phyloP scores from a whole-genome alignment of 2,329 filamentous ascomycete genomes.

The Pseudofabraea citricarpa region DNA sequence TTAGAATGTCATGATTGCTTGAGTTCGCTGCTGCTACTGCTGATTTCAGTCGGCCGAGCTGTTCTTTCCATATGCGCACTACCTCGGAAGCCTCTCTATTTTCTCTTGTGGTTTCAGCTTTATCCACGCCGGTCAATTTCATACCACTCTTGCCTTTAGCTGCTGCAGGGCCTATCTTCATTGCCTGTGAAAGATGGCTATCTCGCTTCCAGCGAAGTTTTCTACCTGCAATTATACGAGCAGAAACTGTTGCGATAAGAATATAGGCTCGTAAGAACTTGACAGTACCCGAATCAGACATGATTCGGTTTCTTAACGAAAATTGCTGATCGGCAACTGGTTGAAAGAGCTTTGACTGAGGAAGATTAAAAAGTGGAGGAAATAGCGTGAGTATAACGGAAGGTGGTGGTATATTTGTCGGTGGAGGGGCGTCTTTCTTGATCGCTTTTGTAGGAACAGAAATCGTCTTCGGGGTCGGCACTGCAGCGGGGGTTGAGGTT shows the following conservation, averaged over 20 bases:
- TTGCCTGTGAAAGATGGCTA: slow-evolving; percentile 75
- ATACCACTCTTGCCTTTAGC: slow-evolving; percentile 76
- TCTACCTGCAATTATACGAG: slow-evolving; percentile 78
- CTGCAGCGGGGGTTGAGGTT: neutral
- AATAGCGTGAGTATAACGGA: slow-evolving; percentile 77
- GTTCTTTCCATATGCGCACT: slow-evolving; percentile 67
- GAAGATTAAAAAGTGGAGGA: slow-evolving; percentile 62
- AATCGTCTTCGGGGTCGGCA: neutral
- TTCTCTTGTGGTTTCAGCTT: slow-evolving; percentile 74
- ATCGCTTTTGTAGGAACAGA: neutral
- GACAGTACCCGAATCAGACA: slow-evolving; percentile 57
- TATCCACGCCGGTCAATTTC: slow-evolving; percentile 86
- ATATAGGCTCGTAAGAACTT: slow-evolving; percentile 63
- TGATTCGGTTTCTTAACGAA: slow-evolving; percentile 55
- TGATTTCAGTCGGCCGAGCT: slow-evolving; percentile 70
- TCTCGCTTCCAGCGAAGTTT: slow-evolving; percentile 90
- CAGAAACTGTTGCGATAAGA: slow-evolving; percentile 60
- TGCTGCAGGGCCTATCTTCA: slow-evolving; percentile 75
- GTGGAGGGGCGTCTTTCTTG: slow-evolving; percentile 12
- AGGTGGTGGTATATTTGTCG: slow-evolving; percentile 81
- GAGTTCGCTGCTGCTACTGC: slow-evolving; percentile 63
- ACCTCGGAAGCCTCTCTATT: slow-evolving; percentile 81
- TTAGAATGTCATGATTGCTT: slow-evolving; percentile 21
- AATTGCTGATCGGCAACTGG: slow-evolving; percentile 54
- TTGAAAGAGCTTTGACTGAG: slow-evolving; percentile 60